These are phyloP conservation scores for Westerdykella ornata DNA, from an alignment of 2,329 filamentous ascomycete genomes.

Conservation along the genomic window DNA sequence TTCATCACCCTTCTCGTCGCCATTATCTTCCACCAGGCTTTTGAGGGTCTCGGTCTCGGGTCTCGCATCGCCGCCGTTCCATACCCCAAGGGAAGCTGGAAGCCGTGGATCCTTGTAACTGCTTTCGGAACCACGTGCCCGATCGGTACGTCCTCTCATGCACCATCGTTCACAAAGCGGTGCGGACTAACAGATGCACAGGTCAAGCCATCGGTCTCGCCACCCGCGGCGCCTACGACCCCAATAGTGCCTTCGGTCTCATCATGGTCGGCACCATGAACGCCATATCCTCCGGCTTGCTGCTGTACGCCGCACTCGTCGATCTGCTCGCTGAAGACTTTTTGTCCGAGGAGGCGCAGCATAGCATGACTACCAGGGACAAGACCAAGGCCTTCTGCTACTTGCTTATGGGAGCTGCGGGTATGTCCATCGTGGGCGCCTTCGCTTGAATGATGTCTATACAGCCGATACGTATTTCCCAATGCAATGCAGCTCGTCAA, in stretches of 20 bases:
- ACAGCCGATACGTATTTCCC: too few relatives aligned
- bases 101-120: constrained; percentile 56
- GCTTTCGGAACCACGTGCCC: constrained; percentile 60
- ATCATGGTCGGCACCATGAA: constrained; percentile 61
- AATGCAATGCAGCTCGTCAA: neutral
- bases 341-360: constrained; percentile 45
- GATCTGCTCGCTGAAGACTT: constrained; percentile 61
- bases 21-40: constrained; percentile 58
- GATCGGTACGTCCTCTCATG: constrained; percentile 39
- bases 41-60: constrained; percentile 58
- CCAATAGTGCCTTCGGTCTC: constrained; percentile 56
- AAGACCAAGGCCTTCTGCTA: constrained; percentile 49
- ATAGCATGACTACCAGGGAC: constrained; percentile 47
- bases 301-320: constrained; percentile 58
- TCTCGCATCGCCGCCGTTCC: constrained; percentile 55
- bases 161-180: too few relatives aligned
- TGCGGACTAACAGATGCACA: too few relatives aligned
- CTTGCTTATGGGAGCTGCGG: constrained; percentile 34
- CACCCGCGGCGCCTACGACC: constrained; percentile 54
- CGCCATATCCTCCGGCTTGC: constrained; percentile 56
- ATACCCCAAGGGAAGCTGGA: constrained; percentile 50
- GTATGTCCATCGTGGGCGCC: constrained; percentile 34
- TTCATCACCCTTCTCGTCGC: constrained; percentile 55
- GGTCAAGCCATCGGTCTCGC: constrained; percentile 55
- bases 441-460: constrained; percentile 23